Base-by-base conservation (phyloP, 345 rosid species). In the Eucalyptus marginata region DNA sequence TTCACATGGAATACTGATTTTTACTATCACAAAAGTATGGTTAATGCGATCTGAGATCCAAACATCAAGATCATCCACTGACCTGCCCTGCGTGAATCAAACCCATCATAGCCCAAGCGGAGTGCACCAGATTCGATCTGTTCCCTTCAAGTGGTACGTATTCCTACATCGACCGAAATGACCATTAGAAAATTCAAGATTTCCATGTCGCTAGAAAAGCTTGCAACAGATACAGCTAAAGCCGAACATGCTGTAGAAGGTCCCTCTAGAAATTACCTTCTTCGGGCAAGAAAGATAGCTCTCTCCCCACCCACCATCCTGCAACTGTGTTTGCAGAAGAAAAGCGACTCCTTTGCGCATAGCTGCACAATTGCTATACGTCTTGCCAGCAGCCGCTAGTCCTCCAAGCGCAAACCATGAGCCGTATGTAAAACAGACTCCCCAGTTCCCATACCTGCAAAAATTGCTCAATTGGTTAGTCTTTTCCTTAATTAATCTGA, bases 231-330 rank as follows among this genome's bases (percentile, higher is more conserved):
- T 59, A 25, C n/a, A 86, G 56, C 47, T 86, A 6, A 86, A 86
- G 47, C 18, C 31, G 6, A 56, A 51, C 46, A 40, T 29, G 18
- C 27, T 54, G n/a, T 86, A 18, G 76, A 86, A 40, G 20, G 59
- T 40, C 56, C n/a, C 64, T 25, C 84, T 9, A 64, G n/a, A 7
- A 50, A 20, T 47, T 89, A 93, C 95, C 93, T 93, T 92, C 24
- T 92, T 76, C 20, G 95, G 94, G 59, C 95, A 93, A 20, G 96
- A 93, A 11, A 87, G 91, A 87, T 89, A 93, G 86, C 95, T 95
- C 90, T 95, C 97, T 49, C 96, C 96, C 97, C 96, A 95, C 9
- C 96, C 95, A 3, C 97, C 97, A 47, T 92, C 86, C 0, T 88
- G 81, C 81, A 59, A 52, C 81, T 95, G 95, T 17, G 88, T 90